Base-by-base conservation (phyloP, 2,329 filamentous ascomycete genomes). In the Fusarium heterosporum region DNA sequence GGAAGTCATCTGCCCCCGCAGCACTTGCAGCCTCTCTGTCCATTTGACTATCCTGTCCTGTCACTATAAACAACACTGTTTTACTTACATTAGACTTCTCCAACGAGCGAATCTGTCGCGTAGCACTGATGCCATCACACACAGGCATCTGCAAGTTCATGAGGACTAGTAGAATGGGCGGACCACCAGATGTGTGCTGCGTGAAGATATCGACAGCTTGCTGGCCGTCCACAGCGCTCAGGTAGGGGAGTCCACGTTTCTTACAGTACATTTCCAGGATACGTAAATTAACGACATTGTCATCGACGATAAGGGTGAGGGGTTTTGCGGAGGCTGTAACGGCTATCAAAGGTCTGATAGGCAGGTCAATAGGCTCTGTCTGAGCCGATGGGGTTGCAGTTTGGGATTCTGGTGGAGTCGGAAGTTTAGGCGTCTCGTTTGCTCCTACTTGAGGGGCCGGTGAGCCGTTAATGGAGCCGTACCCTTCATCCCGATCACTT, bases 201-300 rank as follows among this genome's bases (percentile, higher is more conserved):
- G 47, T 46, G 28, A 73, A 75, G 1, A 72, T 45, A 2, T 80
- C 75, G 11, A 84, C 76, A 3, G 82, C 82, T 70, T 83, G 77
- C 17, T 76, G 72, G 3, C 82, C 82, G 40, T 84, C 79, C 8
- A 76, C 75, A 2, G 82, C 81, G 2, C 77, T 78, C 16, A 76
- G 71, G 26, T 81, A 82, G 16, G 79, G 76, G 25, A 83, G 75
- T 0, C 77, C 76, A 12, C 81, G 75, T 40, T 80, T 79, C 53
- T 80, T 78, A 48, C 82, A 80, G 64, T 83, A 84, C 69, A 82
- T 81, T 17, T 79, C 74, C 28, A 84, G 66, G 26, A 84, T 82
- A 19, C 82, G 81, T 1, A 84, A 76, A 22, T 84, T 84, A 54
- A 84, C 80, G 4, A 78, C 54, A 43, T 84, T 84, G 60, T 84